Evolutionary conservation across 2,329 filamentous ascomycete genomes (phyloP), one percentile per base, ranked within the genome.

Genomic region (Talaromyces sp.): DNA sequence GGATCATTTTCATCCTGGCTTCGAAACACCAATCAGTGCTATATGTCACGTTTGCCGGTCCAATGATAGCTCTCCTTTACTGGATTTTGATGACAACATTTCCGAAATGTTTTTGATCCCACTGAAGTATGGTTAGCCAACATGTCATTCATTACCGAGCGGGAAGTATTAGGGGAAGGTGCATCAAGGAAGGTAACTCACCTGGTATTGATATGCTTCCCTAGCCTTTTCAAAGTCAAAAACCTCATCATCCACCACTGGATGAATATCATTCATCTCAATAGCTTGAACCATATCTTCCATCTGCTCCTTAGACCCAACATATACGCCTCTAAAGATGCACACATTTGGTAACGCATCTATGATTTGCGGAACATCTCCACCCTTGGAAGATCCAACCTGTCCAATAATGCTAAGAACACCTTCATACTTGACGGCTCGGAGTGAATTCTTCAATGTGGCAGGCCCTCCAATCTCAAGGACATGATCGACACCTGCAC

Each of bases 401-500:
- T 87, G 86, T 1, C 85, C 85, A 64, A 87, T 86, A 65, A 87
- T 81, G 65, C 74, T 80, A 68, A 85, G 84, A 14, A 85, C 75
- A 39, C 85, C 85, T 68, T 87, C 85, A 35, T 82, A 80, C 61
- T 78, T 79, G 65, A 87, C 76, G 1, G 83, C 83, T 67, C 82
- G 82, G 47, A 89, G 75, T 2, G 81, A 83, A 71, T 88, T 81
- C 3, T 77, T 70, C 68, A 90, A 81, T 0, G 87, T 90, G n/a
- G 80, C 82, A 0, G 85, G 80, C 0, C 88, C 88, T 13, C 86
- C 88, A n/a, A 90, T 84, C 70, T 91, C 89, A 45, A 90, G 71
- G 45, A 91, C 78, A 66, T 88, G 81, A 69, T 90, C 83, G 8
- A 89, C 84, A 13, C 89, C 89, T 1, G 70, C 71, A 16, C 82